These are phyloP conservation scores for Sechiopsis laciniata DNA, from an alignment of 306 rosid species.

Conservation along the genomic window DNA sequence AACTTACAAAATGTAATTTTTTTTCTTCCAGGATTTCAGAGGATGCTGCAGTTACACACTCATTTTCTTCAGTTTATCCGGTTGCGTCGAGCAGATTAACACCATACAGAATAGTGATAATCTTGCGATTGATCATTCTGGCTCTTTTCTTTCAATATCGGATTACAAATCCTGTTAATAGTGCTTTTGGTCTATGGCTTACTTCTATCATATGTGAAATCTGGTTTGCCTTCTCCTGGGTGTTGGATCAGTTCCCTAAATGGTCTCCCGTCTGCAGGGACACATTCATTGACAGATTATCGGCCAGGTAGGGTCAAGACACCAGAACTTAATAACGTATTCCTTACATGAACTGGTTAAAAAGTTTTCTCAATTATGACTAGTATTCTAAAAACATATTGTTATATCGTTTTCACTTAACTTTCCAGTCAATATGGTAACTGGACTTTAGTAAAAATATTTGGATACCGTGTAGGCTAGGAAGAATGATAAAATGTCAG, in stretches of 20 bases:
- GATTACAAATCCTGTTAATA: conserved; percentile 83
- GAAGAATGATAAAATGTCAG: not conserved
- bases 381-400: not conserved
- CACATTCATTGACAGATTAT: conserved; percentile 54
- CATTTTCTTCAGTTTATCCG: conserved; percentile 60
- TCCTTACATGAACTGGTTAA: not conserved
- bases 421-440: not conserved
- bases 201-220: conserved; percentile 93
- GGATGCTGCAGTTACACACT: conserved; percentile 32
- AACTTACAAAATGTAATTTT: conserved; percentile 15
- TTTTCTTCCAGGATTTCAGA: conserved; percentile 53
- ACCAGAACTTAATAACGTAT: not conserved
- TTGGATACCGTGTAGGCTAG: not conserved
- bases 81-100: conserved; percentile 51
- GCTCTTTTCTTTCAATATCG: conserved; percentile 91
- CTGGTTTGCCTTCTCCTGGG: conserved; percentile 98
- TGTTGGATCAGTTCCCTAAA: conserved; percentile 94
- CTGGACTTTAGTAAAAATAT: not conserved
- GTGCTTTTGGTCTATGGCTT: conserved; percentile 93
- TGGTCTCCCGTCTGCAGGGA: conserved; percentile 82
- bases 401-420: not conserved
- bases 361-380: not conserved
- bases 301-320: conserved; percentile 61
- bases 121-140: conserved; percentile 59
- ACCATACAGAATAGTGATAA: conserved; percentile 67